These are phyloP conservation scores for Medicago lupulina DNA, from an alignment of 306 rosid species.

Conservation along the genomic window DNA sequence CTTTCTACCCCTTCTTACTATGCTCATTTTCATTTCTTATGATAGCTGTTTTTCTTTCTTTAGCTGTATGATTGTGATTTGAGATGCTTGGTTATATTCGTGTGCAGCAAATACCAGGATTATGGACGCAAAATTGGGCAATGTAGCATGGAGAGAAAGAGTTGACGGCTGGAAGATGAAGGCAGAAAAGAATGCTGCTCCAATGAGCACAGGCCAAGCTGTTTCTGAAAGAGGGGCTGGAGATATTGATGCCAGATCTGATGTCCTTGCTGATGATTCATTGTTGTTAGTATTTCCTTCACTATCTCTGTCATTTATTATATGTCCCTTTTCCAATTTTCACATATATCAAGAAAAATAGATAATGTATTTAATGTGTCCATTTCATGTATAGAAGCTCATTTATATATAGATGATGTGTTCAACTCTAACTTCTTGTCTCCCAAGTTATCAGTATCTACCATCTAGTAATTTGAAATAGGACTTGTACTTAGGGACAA, in stretches of 20 bases:
- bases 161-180: slow-evolving; percentile 99
- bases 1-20: slow-evolving; percentile 14
- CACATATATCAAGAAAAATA: no score
- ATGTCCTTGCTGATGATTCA: slow-evolving; percentile 83
- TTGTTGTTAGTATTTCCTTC: slow-evolving; percentile 62
- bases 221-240: slow-evolving; percentile 87
- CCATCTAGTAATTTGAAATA: no score
- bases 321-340: neutral
- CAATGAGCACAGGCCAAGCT: slow-evolving; percentile 89
- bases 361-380: no score
- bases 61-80: slow-evolving; percentile 39
- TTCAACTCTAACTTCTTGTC: neutral
- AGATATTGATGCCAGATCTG: slow-evolving; percentile 89
- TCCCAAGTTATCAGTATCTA: neutral
- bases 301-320: neutral
- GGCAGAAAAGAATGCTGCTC: slow-evolving; percentile 80
- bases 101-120: slow-evolving; percentile 74
- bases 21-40: slow-evolving; percentile 9
- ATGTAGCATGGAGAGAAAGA: slow-evolving; percentile 99
- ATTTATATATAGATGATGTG: neutral
- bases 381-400: neutral
- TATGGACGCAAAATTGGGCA: slow-evolving; percentile 79
- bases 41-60: slow-evolving; percentile 21
- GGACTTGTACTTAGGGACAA: no score
- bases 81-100: slow-evolving; percentile 32